Percentiles rank a stretch among this genome's conserved stretches.
Conservation (phyloP, 202 grass and related monocot species). For the Cymbopogon flexuosus region DNA sequence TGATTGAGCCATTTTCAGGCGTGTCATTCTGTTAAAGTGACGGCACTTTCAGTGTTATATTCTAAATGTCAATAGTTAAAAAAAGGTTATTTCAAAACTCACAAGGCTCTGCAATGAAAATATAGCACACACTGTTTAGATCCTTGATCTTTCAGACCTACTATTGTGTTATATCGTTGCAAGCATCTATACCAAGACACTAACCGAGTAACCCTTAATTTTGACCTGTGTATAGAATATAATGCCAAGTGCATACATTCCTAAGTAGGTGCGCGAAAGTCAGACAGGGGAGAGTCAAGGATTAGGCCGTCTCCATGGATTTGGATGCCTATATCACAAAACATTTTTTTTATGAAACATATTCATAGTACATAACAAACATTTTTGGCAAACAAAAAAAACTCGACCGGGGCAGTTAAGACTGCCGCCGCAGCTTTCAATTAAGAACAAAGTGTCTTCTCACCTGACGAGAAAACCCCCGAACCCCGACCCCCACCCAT, state of each 20-base stretch:
- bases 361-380: not conserved
- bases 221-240: not conserved
- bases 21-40: not conserved
- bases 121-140: not conserved
- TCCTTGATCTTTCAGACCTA: not conserved
- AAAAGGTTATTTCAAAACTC: not conserved
- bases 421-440: no score
- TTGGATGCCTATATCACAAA: not conserved
- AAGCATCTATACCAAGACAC: not conserved
- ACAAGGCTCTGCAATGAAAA: not conserved
- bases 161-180: not conserved
- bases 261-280: no score
- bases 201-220: not conserved
- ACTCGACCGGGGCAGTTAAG: no score
- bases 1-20: not conserved
- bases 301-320: not conserved
- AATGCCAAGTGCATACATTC: not conserved
- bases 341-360: not conserved
- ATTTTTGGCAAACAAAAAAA: no score
- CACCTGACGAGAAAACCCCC: no score
- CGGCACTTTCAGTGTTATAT: not conserved
- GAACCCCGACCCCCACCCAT: no score
- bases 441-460: no score
- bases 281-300: no score
- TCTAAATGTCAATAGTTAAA: not conserved